Conservation (phyloP, 1,139 yeast genomes). For the Saccharomyces hybrid region DNA sequence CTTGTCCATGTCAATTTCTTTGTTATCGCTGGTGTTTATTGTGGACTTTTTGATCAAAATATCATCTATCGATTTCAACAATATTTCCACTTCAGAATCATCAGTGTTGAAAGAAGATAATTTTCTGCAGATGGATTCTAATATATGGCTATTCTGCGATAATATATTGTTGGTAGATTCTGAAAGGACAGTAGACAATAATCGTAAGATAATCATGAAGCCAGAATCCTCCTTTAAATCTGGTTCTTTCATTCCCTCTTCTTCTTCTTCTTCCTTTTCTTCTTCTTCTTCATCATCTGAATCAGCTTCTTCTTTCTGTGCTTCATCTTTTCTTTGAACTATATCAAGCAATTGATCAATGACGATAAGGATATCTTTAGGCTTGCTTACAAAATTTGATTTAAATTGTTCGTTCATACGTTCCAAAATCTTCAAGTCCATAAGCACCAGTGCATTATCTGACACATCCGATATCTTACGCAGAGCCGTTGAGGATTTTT, state of each 20-base stretch:
- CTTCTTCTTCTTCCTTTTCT: constrained; percentile 26
- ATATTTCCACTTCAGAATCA: background rate
- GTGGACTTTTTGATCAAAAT: constrained; percentile 3
- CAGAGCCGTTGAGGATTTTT: constrained; percentile 12
- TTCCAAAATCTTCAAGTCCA: constrained; percentile 61
- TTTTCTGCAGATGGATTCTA: constrained; percentile 12
- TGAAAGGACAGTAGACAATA: constrained; percentile 42
- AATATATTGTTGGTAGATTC: constrained; percentile 25
- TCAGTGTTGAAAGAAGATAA: constrained; percentile 5
- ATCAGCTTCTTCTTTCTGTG: constrained; percentile 32
- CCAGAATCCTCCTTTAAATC: constrained; percentile 24
- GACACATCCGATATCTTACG: constrained; percentile 35
- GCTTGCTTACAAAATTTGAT: constrained; percentile 53
- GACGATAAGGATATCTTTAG: constrained; percentile 51
- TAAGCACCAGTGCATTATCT: constrained; percentile 50
- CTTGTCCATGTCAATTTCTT: constrained; percentile 29
- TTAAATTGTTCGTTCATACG: constrained; percentile 53
- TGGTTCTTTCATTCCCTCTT: constrained; percentile 17
- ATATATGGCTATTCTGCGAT: constrained; percentile 2
- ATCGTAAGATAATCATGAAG: constrained; percentile 38
- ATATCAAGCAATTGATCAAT: constrained; percentile 42
- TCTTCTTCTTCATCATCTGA: constrained; percentile 41
- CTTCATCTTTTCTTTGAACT: constrained; percentile 21
- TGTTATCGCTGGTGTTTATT: constrained; percentile 5
- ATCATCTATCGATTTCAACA: constrained; percentile 4